These are phyloP conservation scores for Penicillium flavigenum DNA, from an alignment of 495 filamentous ascomycete genomes.

Conservation along the genomic window DNA sequence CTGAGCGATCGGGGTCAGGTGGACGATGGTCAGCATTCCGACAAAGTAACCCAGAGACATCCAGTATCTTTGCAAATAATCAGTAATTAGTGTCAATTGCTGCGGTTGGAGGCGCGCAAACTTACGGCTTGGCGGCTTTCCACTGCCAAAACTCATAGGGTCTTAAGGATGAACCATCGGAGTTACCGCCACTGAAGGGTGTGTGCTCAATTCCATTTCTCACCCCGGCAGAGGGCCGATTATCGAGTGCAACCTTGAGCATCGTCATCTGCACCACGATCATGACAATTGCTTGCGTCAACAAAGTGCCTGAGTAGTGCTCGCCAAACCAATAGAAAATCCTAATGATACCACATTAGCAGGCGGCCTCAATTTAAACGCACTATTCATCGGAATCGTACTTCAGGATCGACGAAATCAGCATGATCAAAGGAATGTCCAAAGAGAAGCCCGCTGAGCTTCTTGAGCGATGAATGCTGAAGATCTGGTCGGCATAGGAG, in stretches of 20 bases:
- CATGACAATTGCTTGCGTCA: conserved; percentile 86
- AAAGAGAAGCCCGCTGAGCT: conserved; percentile 85
- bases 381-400: conserved; percentile 39
- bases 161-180: conserved; percentile 40
- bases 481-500: conserved; percentile 89
- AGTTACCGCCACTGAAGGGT: conserved; percentile 38
- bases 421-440: conserved; percentile 97
- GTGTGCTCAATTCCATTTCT: conserved; percentile 53
- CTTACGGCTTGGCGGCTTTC: conserved; percentile 74
- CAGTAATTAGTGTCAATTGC: conserved; percentile 4
- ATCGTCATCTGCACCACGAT: conserved; percentile 76
- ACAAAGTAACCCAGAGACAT: conserved; percentile 75
- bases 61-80: conserved; percentile 67
- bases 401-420: conserved; percentile 89
- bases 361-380: background rate
- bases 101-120: conserved; percentile 11
- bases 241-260: conserved; percentile 85
- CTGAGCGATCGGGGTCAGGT: conserved; percentile 62
- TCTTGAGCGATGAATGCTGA: conserved; percentile 76
- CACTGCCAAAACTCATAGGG: conserved; percentile 97
- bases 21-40: conserved; percentile 61
- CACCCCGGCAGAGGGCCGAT: conserved; percentile 67
- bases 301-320: conserved; percentile 72
- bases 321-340: conserved; percentile 95
- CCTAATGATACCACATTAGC: conserved; percentile 40